Evolutionary conservation across 2,329 filamentous ascomycete genomes (phyloP).

Genomic region (Monilinia polystroma): DNA sequence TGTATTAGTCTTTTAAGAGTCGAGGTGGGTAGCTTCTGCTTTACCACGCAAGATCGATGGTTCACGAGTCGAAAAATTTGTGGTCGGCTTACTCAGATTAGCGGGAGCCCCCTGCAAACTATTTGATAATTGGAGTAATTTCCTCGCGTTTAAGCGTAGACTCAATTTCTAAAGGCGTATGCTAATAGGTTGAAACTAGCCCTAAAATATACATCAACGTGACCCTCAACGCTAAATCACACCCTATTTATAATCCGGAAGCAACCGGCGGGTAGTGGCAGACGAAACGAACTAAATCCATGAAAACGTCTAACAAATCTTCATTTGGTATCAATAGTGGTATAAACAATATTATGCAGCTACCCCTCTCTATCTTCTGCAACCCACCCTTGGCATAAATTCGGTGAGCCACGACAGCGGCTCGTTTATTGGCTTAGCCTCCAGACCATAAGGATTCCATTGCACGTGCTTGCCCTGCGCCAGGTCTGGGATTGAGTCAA

Average conservation of each 20-base stretch:
- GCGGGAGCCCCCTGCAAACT: background rate
- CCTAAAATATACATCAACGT: background rate
- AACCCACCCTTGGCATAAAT: constrained; percentile 2
- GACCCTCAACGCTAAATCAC: background rate
- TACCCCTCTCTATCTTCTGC: background rate
- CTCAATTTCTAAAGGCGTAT: background rate
- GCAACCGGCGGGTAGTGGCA: background rate
- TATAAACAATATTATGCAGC: constrained; percentile 13
- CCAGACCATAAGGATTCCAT: background rate
- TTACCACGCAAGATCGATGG: background rate
- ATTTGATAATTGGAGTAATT: background rate
- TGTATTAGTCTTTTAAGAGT: background rate
- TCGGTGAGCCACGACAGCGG: constrained; percentile 13
- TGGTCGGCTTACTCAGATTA: constrained; percentile 10
- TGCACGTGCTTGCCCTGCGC: constrained; percentile 6
- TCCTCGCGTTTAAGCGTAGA: background rate
- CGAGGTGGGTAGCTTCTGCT: background rate
- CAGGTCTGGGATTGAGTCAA: background rate
- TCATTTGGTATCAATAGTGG: background rate
- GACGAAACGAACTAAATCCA: background rate
- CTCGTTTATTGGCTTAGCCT: constrained; percentile 20
- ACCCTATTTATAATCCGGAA: background rate
- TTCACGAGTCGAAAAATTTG: background rate
- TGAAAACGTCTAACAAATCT: background rate
- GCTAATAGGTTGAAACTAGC: background rate